Conservation (phyloP, 768 basidiomycete genomes). For the Ephemerocybe angulata region DNA sequence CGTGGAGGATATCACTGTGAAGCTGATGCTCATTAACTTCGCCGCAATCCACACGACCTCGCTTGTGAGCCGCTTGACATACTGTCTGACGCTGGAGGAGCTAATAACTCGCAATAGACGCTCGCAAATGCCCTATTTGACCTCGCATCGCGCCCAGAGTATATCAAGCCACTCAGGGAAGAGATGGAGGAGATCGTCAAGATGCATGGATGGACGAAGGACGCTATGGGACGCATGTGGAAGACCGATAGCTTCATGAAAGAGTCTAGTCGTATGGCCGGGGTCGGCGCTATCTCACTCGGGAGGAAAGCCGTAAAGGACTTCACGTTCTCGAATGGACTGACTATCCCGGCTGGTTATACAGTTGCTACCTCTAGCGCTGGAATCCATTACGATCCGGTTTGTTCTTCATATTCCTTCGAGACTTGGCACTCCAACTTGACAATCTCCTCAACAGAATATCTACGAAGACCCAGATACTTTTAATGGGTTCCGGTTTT, state of each 20-base stretch:
- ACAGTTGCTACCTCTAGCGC: constrained; percentile 26
- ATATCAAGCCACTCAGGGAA: constrained; percentile 32
- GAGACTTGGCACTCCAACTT: constrained; percentile 12
- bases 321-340: constrained; percentile 43
- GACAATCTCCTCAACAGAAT: constrained; percentile 12
- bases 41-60: constrained; percentile 40
- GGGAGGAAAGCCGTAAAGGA: constrained; percentile 32
- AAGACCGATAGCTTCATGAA: constrained; percentile 44
- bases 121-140: constrained; percentile 32
- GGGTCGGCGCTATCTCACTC: constrained; percentile 22
- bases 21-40: constrained; percentile 35
- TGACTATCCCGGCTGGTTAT: constrained; percentile 12
- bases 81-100: neutral
- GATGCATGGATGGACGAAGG: constrained; percentile 32
- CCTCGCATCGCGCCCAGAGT: constrained; percentile 31
- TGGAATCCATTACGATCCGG: constrained; percentile 29
- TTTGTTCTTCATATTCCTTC: neutral
- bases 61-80: constrained; percentile 19
- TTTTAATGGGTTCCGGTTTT: constrained; percentile 40
- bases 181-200: constrained; percentile 35
- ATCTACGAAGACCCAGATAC: constrained; percentile 33
- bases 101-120: constrained; percentile 17
- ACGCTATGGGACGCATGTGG: constrained; percentile 33
- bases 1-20: constrained; percentile 18
- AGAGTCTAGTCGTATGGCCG: constrained; percentile 13